Evolutionary conservation across 345 rosid genomes (phyloP), one percentile per base, ranked within the genome.

Genomic region (Iberis pinnata): DNA sequence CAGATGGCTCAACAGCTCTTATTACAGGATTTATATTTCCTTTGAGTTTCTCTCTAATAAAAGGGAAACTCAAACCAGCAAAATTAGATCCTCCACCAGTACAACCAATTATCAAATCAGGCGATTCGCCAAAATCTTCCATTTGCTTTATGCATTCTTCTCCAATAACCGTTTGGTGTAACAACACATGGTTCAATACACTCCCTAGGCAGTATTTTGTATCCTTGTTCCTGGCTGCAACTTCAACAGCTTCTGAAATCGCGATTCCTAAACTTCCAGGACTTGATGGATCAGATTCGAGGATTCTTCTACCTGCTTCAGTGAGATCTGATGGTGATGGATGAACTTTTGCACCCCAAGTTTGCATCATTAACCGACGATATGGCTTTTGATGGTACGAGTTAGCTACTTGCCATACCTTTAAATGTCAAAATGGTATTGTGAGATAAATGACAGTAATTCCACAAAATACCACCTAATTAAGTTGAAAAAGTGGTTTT

Each of bases 321-420:
- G 98, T 90, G 31, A 80, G 40, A 55, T 42, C 56, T 0, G 96
- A 90, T 9, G 98, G 98, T 1, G 98, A 84, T 26, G 96, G 95
- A 63, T 87, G 95, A 42, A 90, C 95, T 43, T 82, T 82, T 51
- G 96, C 96, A 0, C 96, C 98, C 96, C 98, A 87, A 16, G 98
- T 90, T 69, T 90, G 87, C 98, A 90, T 90, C 98, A 90, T 90
- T 61, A 90, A 40, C 68, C 84, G 66, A 2, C 98, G 84, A 60
- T 87, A 90, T 45, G 98, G 98, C 73, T 90, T 90, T 73, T 79
- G 86, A 69, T 90, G 84, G 36, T 77, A 90, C 0, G 98, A 90
- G 36, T 95, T 94, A 9, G 95, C 92, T 43, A 90, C 96, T 73
- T 87, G 98, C 98, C 96, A 90, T 49, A 90, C 96, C 97, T 89